Percentiles rank a stretch among this genome's conserved stretches.
phyloP scores from a whole-genome alignment of 108 stramenopile genomes.

The Ochromonas danica region DNA sequence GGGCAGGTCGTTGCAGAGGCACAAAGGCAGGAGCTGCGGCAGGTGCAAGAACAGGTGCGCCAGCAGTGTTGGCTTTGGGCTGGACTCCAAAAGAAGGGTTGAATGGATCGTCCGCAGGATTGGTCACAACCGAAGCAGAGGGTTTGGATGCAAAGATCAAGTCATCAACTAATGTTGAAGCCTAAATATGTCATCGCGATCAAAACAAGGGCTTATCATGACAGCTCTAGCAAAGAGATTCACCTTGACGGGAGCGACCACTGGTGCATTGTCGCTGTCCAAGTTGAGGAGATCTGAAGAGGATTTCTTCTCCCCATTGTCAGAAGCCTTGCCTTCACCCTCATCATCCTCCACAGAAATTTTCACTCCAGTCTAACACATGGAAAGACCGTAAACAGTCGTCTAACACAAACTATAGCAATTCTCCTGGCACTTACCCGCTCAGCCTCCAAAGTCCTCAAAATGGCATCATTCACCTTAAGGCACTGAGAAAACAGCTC shows the following conservation, averaged over 20 bases:
- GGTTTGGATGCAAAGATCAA: background rate
- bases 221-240: background rate
- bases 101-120: too few relatives aligned
- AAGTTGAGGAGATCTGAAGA: background rate
- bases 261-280: background rate
- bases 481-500: constrained; percentile 40
- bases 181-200: background rate
- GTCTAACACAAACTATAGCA: background rate
- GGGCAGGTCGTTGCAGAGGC: background rate
- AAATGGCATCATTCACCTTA: constrained; percentile 43
- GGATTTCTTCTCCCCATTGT: background rate
- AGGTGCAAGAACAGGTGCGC: background rate
- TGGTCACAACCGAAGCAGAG: background rate
- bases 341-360: constrained; percentile 1
- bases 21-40: background rate
- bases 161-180: background rate
- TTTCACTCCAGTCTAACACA: constrained; percentile 2
- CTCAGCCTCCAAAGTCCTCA: constrained; percentile 39
- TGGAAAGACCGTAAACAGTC: background rate
- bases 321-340: background rate
- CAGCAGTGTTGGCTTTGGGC: background rate
- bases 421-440: background rate
- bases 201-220: background rate
- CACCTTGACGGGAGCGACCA: background rate
- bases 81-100: background rate